Evolutionary conservation across 805 yeast species (phyloP), one percentile per base, ranked within the genome.

Genomic region (Wickerhamomyces bisporus): DNA sequence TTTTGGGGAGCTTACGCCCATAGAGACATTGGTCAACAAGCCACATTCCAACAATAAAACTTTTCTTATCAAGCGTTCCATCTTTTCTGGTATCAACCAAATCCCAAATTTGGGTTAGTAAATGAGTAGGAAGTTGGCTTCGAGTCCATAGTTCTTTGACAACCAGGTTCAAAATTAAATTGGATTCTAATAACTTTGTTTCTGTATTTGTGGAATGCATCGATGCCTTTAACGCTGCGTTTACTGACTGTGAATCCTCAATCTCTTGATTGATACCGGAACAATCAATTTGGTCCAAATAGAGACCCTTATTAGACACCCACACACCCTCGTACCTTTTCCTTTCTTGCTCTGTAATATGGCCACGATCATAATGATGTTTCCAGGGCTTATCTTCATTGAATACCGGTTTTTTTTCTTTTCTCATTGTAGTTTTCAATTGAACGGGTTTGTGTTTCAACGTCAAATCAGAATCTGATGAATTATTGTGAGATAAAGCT

Each of bases 11-110:
- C 57, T 93, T 93, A 28, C 95, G 70, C 0, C 98, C 98, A 56
- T 91, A 93, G 12, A 93, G 67, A 55, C 96, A 86, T 61, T 93
- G 98, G 59, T 93, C 99, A 2, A 93, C 89, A 5, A 89, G 62
- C 98, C 98, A 93, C 84, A 86, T 89, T 0, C 98, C 98, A n/a
- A 89, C 91, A 24, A 91, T 64, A 52, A 93, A 93, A 45, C 89
- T 91, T 26, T 79, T 81, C 44, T 86, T 75, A 48, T 80, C 82
- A 38, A 93, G 64, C 1, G 85, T 75, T 0, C 95, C 95, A 56
- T 84, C 93, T 32, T 66, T 60, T 47, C 79, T 58, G 39, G 62
- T 70, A 55, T 75, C 86, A 5, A 89, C 91, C 50, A 82, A 66
- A 34, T 77, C 74, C 87, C 87, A 86, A 21, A 81, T 79, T 34